phyloP scores from a whole-genome alignment of 108 stramenopile genomes.

The Thalassiosira profunda region DNA sequence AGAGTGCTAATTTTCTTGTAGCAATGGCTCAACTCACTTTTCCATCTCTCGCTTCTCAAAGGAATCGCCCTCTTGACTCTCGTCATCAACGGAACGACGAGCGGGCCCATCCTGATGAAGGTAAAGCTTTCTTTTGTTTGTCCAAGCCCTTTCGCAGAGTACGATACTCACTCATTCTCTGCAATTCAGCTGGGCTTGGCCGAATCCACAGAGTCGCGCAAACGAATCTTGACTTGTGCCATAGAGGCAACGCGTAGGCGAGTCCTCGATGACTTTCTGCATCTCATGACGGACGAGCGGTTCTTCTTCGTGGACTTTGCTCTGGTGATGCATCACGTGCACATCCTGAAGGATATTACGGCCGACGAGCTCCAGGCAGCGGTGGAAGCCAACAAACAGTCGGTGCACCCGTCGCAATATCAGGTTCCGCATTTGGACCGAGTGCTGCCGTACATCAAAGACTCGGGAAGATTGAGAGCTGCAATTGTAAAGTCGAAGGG shows the following conservation, averaged over 20 bases:
- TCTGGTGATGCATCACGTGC: constrained; percentile 55
- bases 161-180: too few species aligned
- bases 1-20: too few species aligned
- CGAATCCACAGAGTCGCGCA: constrained; percentile 55
- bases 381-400: constrained; percentile 33
- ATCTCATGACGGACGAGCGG: constrained; percentile 47
- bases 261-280: constrained; percentile 41
- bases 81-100: constrained; percentile 59
- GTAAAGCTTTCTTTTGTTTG: constrained; percentile 1
- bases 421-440: constrained; percentile 34
- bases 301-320: constrained; percentile 59
- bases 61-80: constrained; percentile 59
- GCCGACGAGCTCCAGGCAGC: constrained; percentile 44
- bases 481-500: too few species aligned
- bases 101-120: constrained; percentile 57
- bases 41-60: constrained; percentile 46
- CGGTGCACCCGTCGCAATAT: constrained; percentile 36
- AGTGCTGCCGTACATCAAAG: constrained; percentile 51
- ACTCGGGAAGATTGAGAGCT: neutral
- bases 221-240: too few species aligned
- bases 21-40: too few species aligned
- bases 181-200: constrained; percentile 67
- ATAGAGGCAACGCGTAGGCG: constrained; percentile 30
- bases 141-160: too few species aligned
- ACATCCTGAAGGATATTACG: constrained; percentile 45